These are phyloP conservation scores for Pulveroboletus ravenelii DNA, from an alignment of 768 basidiomycete genomes.

Conservation along the genomic window DNA sequence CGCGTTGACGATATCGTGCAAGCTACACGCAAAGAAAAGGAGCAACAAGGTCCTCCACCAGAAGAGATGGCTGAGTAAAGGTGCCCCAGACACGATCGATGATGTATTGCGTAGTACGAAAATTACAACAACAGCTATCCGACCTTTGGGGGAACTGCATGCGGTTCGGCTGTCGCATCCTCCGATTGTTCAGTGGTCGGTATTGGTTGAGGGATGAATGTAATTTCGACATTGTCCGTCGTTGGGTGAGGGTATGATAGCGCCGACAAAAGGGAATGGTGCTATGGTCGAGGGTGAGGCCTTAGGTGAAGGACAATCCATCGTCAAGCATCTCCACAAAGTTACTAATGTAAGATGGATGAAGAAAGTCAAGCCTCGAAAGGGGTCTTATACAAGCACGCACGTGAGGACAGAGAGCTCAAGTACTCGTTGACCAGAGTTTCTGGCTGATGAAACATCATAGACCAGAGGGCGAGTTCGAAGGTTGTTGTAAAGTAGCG, in stretches of 20 bases:
- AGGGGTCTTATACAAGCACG: no score
- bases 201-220: slow-evolving; percentile 13
- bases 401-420: no score
- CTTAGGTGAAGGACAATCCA: no score
- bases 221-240: slow-evolving; percentile 8
- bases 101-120: no score
- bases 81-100: background rate
- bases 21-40: slow-evolving; percentile 66
- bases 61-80: slow-evolving; percentile 47
- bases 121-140: no score
- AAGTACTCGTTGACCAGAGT: no score
- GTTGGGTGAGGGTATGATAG: slow-evolving; percentile 20
- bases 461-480: no score
- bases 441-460: no score
- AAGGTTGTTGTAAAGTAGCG: no score
- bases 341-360: no score
- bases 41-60: slow-evolving; percentile 47
- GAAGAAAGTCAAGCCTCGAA: no score
- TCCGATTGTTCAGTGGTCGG: slow-evolving; percentile 20
- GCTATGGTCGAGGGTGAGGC: slow-evolving; percentile 48
- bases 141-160: slow-evolving; percentile 29
- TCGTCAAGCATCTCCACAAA: no score
- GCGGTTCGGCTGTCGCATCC: slow-evolving; percentile 20
- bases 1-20: slow-evolving; percentile 94
- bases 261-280: slow-evolving; percentile 47